Evolutionary conservation across 306 rosid species (phyloP).

Genomic region (Citrullus colocynthis): DNA sequence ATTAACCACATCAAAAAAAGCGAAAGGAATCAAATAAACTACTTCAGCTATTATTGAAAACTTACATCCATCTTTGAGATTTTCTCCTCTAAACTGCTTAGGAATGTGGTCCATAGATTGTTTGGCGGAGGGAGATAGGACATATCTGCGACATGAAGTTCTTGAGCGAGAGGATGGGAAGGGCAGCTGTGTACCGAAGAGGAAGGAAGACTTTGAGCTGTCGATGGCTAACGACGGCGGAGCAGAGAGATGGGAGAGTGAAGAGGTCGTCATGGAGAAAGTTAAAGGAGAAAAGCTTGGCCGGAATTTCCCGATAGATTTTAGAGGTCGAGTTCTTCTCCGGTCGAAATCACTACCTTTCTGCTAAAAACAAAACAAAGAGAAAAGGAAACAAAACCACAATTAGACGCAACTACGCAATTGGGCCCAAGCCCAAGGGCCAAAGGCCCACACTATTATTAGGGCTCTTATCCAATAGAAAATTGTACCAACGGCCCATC

Average conservation of each 20-base stretch:
- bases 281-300: background rate
- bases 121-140: constrained; percentile 22
- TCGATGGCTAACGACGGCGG: constrained; percentile 18
- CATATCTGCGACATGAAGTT: constrained; percentile 19
- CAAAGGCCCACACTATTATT: background rate
- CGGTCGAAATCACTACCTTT: background rate
- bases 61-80: constrained; percentile 88
- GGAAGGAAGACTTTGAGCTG: constrained; percentile 26
- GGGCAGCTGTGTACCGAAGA: constrained; percentile 37
- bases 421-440: background rate
- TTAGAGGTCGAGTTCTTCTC: constrained; percentile 1
- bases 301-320: background rate
- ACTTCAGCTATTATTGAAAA: background rate
- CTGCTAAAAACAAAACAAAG: background rate
- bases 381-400: background rate
- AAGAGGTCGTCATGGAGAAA: constrained; percentile 50
- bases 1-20: background rate
- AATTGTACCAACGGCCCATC: too few relatives aligned
- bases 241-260: constrained; percentile 27
- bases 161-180: constrained; percentile 7
- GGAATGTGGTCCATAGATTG: constrained; percentile 63
- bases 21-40: background rate
- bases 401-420: background rate
- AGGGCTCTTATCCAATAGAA: background rate
- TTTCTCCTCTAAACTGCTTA: constrained; percentile 63